Base-by-base conservation (phyloP, 2,329 filamentous ascomycete genomes). In the Pestalotiopsis sp. region DNA sequence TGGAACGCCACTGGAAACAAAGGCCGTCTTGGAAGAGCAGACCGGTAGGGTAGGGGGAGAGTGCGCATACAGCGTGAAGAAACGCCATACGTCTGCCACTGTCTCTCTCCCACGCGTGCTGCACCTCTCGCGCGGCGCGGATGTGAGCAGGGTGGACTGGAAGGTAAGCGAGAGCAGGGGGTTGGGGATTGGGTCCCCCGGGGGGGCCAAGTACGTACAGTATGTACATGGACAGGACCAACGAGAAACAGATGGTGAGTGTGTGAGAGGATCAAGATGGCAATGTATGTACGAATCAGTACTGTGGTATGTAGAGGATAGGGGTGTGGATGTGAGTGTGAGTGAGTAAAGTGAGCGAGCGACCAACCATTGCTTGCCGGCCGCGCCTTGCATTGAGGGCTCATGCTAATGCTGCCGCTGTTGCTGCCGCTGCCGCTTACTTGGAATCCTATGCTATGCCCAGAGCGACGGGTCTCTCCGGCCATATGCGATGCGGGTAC, bases 1-100 rank as follows among this genome's bases (percentile, higher is more conserved):
- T 67, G 65, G 65, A 67, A 67, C 65, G 65, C 20, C 65, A 67
- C 52, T 67, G 52, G 65, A 60, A 67, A 67, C 65, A 67, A 59
- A 61, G 52, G 58, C 41, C 58, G 65, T 67, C 25, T 62, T 36
- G 59, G 31, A 62, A 36, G 9, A 36, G 31, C 45, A 57, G 45
- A 66, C 39, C 25, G 14, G 17, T 38, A 36, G 20, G 45, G 36
- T 14, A 38, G 23, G 27, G 20, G 25, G 31, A 56, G 57, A 59
- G 27, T 31, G 27, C 5, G 6, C 27, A 31, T 31, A 5, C 6
- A 31, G 31, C 31, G 31, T 23, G 23, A 13, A 12, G 11, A 13
- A 27, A 59, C 57, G 23, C 27, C 57, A 36, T 59, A 36, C 23
- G 25, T 59, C 13, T 58, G 20, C 25, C 25, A 11, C 57, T 59